These are phyloP conservation scores for Adansonia grandidieri DNA, from an alignment of 441 rosid genomes.

Conservation along the genomic window DNA sequence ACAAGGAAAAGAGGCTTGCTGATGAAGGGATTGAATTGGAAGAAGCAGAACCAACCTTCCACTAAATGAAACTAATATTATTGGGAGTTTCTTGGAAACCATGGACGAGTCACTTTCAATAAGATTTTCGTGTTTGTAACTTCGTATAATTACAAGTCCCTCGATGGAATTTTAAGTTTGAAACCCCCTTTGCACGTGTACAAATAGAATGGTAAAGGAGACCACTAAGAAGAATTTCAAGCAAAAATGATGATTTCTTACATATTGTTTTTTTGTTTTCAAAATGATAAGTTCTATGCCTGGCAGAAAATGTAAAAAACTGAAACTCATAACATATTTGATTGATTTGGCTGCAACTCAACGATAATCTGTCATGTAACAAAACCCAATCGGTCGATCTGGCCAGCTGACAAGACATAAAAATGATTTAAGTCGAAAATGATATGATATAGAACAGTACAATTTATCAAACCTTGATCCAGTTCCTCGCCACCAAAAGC, in stretches of 20 bases:
- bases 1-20: constrained; percentile 80
- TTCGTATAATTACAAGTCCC: constrained; percentile 9
- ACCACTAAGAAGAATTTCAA: too few species aligned
- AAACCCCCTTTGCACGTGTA: not conserved
- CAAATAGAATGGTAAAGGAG: too few species aligned
- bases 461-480: too few species aligned
- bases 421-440: too few species aligned
- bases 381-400: too few species aligned
- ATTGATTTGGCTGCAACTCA: not conserved
- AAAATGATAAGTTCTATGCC: too few species aligned
- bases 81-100: not conserved
- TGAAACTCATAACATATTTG: not conserved
- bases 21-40: constrained; percentile 72
- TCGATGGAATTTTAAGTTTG: constrained; percentile 8
- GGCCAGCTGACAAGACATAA: too few species aligned
- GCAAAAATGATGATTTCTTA: too few species aligned
- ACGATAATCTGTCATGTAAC: too few species aligned
- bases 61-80: constrained; percentile 24
- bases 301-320: not conserved
- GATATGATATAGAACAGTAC: too few species aligned
- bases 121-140: constrained; percentile 19
- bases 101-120: not conserved
- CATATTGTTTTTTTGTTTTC: too few species aligned
- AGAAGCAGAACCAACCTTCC: constrained; percentile 53
- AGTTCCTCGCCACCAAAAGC: not conserved